Conservation (phyloP, 805 yeast species). For the Clavispora phyllophila region DNA sequence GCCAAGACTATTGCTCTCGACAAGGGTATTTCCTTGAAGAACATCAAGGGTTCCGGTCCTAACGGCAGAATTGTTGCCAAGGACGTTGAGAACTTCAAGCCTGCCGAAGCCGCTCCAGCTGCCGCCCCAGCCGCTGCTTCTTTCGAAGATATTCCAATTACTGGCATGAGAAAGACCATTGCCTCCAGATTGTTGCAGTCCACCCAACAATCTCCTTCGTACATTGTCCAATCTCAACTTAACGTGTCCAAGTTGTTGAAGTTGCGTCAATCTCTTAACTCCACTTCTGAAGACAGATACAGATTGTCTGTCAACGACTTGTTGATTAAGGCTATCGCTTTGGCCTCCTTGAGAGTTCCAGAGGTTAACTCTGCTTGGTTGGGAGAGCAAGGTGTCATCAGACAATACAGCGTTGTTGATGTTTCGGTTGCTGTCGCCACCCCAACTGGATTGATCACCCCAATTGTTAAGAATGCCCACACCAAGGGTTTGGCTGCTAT, state of each 20-base stretch:
- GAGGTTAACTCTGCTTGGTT: slow-evolving; percentile 93
- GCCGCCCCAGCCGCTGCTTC: slow-evolving; percentile 49
- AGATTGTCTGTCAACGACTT: slow-evolving; percentile 92
- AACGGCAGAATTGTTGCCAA: slow-evolving; percentile 87
- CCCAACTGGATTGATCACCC: slow-evolving; percentile 95
- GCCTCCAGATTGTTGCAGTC: slow-evolving; percentile 85
- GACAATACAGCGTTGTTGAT: slow-evolving; percentile 89
- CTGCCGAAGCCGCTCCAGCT: slow-evolving; percentile 39
- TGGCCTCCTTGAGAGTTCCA: slow-evolving; percentile 87
- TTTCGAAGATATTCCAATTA: slow-evolving; percentile 79
- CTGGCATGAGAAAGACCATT: slow-evolving; percentile 90
- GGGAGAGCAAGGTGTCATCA: slow-evolving; percentile 80
- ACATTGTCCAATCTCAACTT: slow-evolving; percentile 82
- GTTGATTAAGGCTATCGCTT: slow-evolving; percentile 88
- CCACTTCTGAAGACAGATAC: slow-evolving; percentile 79
- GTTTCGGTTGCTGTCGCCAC: slow-evolving; percentile 99
- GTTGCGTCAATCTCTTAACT: slow-evolving; percentile 85
- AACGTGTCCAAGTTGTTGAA: slow-evolving; percentile 87
- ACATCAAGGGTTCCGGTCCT: slow-evolving; percentile 90
- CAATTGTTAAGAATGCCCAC: slow-evolving; percentile 87
- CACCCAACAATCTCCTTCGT: slow-evolving; percentile 83
- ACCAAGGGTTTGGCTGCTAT: slow-evolving; percentile 79
- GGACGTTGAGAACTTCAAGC: slow-evolving; percentile 74
- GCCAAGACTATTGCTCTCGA: slow-evolving; percentile 93
- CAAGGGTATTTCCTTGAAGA: slow-evolving; percentile 81